Base-by-base conservation (phyloP, 495 filamentous ascomycete species). In the Clavariopsis aquatica region DNA sequence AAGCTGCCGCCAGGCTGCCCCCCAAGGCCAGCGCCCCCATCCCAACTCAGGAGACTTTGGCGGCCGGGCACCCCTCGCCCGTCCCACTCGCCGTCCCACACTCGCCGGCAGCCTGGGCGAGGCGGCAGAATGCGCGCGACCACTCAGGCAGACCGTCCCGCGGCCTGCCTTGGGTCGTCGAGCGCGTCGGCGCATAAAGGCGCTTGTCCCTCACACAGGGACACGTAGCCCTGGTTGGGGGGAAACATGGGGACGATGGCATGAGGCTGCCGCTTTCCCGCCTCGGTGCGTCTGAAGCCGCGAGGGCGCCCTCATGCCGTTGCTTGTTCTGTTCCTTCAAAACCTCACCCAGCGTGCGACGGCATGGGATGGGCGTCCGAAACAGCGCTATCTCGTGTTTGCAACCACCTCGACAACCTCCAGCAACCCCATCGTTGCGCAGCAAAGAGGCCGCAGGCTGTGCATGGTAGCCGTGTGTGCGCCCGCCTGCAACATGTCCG, bases 241-340 rank as follows among this genome's bases (percentile, higher is more conserved):
- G 26, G 26, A 31, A 31, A 13, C 51, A 9, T 27, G 26, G n/a
- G 24, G 1, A 36, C 10, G 6, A 29, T 27, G 49, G 60, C 60
- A 64, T 64, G 41, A 64, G 46, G 60, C 29, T 55, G 59, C 49
- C 41, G 47, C 51, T 47, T n/a, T 47, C n/a, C 38, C 52, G 6
- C n/a, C 29, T n/a, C 54, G 15, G 47, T 36, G 47, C 45, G 6
- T 19, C 17, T 15, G 10, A 36, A 15, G 31, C 31, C 12, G 12
- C 31, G 31, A 34, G 19, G 20, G 5, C 3, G 45, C 13, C 26
- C 57, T 49, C 47, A 60, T 52, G 57, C 57, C 31, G 46, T 15
- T 52, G 27, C 19, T 60, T 41, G 53, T 27, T 46, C 41, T 6
- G 41, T 47, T 28, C 15, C 19, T 29, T 54, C 24, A 3, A 6